Percentiles rank a stretch among this genome's conserved stretches.
Conservation (phyloP, 2,329 filamentous ascomycete genomes). For the Penicillium decumbens region DNA sequence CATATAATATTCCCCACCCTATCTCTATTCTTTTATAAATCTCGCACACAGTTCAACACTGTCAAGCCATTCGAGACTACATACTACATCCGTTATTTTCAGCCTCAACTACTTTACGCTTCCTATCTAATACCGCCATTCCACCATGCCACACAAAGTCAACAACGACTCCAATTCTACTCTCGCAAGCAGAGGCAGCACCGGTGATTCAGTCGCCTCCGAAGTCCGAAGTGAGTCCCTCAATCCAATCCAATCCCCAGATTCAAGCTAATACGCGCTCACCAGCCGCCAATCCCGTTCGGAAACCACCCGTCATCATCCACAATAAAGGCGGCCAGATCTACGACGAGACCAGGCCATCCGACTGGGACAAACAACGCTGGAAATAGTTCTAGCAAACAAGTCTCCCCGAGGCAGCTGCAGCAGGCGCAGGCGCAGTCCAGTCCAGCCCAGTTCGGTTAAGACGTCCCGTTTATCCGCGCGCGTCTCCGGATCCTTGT, state of each 20-base stretch:
- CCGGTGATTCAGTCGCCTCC: conserved; percentile 26
- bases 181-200: conserved; percentile 30
- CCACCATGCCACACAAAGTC: conserved; percentile 34
- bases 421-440: neutral
- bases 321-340: conserved; percentile 36
- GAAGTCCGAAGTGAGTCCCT: conserved; percentile 29
- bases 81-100: neutral
- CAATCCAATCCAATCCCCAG: conserved; percentile 17
- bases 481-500: conserved; percentile 2
- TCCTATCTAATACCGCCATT: neutral
- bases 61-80: conserved; percentile 7
- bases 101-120: neutral
- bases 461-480: conserved; percentile 13
- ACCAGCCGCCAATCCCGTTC: conserved; percentile 27
- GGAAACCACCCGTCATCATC: conserved; percentile 33
- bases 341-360: conserved; percentile 36
- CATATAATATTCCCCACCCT: neutral
- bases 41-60: conserved; percentile 25
- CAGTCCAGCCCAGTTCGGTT: neutral
- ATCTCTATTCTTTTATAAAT: conserved; percentile 1
- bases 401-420: neutral
- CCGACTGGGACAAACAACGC: conserved; percentile 38
- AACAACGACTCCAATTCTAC: conserved; percentile 35
- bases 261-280: conserved; percentile 20
- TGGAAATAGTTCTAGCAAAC: conserved; percentile 30